Percentiles rank a stretch among this genome's conserved stretches.
Evolutionary conservation across 75 land plant genomes (phyloP).

Genomic region (Pinus tabuliformis): DNA sequence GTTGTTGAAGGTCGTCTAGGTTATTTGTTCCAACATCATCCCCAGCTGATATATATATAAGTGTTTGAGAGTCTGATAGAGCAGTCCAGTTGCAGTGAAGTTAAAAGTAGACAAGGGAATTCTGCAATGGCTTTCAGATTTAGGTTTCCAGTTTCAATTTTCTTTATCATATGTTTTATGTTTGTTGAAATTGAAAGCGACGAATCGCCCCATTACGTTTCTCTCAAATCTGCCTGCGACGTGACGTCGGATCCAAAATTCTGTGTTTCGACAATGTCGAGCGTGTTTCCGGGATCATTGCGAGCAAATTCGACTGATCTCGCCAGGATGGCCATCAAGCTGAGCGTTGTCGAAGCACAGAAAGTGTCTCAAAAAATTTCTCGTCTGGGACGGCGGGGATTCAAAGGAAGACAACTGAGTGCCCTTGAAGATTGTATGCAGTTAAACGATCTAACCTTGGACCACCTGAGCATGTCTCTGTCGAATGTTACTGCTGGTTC

Average conservation of each 20-base stretch:
- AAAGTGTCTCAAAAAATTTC: not conserved
- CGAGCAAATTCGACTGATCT: not conserved
- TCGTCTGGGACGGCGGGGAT: not conserved
- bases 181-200: not conserved
- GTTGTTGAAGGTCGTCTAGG: too few relatives aligned
- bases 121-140: not conserved
- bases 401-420: not conserved
- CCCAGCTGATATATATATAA: too few relatives aligned
- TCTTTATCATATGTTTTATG: not conserved
- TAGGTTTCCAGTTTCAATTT: not conserved
- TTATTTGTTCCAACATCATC: too few relatives aligned
- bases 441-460: conserved; percentile 35
- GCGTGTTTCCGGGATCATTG: not conserved
- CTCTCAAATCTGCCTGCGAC: conserved; percentile 3
- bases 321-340: not conserved
- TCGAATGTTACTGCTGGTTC: conserved; percentile 15
- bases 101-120: too few relatives aligned
- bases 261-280: not conserved
- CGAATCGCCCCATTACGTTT: not conserved
- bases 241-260: not conserved
- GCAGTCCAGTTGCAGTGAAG: too few relatives aligned
- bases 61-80: too few relatives aligned
- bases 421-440: conserved; percentile 59
- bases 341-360: not conserved
- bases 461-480: conserved; percentile 16